Conservation (phyloP, 2,329 filamentous ascomycete species). For the Aspergillus sp. region DNA sequence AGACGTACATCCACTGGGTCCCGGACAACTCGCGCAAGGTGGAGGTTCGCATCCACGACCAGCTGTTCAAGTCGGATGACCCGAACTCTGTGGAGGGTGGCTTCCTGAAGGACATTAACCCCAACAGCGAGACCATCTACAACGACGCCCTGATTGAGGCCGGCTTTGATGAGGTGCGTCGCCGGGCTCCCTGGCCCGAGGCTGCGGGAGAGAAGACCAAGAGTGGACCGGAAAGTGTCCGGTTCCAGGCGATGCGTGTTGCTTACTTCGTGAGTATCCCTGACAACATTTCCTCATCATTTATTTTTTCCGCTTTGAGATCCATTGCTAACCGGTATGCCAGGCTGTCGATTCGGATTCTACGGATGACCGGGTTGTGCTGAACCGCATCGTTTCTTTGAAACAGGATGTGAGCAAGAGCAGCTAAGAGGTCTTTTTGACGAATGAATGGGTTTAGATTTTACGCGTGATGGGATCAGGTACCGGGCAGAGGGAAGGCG, state of each 20-base stretch:
- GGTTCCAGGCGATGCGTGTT: conserved; percentile 89
- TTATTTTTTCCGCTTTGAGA: conserved; percentile 16
- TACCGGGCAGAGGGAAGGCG: not conserved
- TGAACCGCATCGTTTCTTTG: conserved; percentile 89
- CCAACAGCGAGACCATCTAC: conserved; percentile 79
- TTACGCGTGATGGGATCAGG: not conserved
- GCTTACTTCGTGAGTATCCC: conserved; percentile 50
- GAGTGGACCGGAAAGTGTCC: conserved; percentile 69
- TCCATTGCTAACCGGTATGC: conserved; percentile 25
- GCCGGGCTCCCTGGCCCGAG: conserved; percentile 78
- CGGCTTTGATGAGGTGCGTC: conserved; percentile 75
- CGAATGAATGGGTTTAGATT: not conserved
- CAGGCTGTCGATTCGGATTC: conserved; percentile 70
- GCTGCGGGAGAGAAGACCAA: conserved; percentile 60
- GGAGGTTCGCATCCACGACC: conserved; percentile 76
- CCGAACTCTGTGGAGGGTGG: conserved; percentile 76
- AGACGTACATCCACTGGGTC: conserved; percentile 89
- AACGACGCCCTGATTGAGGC: conserved; percentile 76
- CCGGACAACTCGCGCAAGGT: conserved; percentile 62
- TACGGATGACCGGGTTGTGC: conserved; percentile 74
- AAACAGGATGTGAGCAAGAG: conserved; percentile 60
- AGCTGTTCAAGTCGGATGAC: conserved; percentile 83
- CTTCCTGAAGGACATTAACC: conserved; percentile 82
- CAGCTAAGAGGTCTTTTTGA: not conserved
- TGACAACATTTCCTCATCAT: not conserved